A percentile compares a stretch with the other conserved stretches of the same genome.
Evolutionary conservation across 345 rosid species (phyloP).

Genomic region (Erucastrum elatum): DNA sequence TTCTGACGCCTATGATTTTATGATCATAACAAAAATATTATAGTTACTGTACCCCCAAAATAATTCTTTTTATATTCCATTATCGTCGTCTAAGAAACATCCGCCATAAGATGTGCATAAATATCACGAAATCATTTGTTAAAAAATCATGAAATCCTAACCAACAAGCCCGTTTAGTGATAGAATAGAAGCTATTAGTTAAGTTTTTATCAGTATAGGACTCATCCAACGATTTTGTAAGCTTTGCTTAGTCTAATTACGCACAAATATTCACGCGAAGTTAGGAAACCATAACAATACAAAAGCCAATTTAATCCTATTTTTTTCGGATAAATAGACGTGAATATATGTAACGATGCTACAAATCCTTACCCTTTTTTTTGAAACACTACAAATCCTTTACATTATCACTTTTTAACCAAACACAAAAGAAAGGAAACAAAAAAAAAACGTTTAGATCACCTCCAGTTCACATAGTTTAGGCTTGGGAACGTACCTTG

Average conservation of each 20-base stretch:
- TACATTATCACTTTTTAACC: not conserved
- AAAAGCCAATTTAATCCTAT: not conserved
- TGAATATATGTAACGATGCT: not conserved
- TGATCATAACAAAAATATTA: not conserved
- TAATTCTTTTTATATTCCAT: not conserved
- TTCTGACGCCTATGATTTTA: not conserved
- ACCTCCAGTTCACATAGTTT: slow-evolving; percentile 20
- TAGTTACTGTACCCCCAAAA: not conserved
- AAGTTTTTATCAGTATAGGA: not conserved
- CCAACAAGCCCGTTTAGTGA: not conserved
- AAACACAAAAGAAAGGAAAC: slow-evolving; percentile 2
- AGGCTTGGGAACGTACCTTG: slow-evolving; percentile 27
- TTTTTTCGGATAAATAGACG: not conserved
- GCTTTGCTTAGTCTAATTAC: not conserved
- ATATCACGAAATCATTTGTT: not conserved
- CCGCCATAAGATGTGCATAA: not conserved
- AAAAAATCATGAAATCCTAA: not conserved
- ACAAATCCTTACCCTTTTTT: not conserved
- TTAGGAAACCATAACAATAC: not conserved
- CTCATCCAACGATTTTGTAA: not conserved
- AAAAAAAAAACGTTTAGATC: slow-evolving; percentile 24
- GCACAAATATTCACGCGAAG: not conserved
- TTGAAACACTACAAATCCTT: not conserved
- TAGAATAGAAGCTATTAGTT: not conserved
- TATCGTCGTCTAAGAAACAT: not conserved